Conservation (phyloP, 1,284 basidiomycete species). For the Tylopilus sp. region DNA sequence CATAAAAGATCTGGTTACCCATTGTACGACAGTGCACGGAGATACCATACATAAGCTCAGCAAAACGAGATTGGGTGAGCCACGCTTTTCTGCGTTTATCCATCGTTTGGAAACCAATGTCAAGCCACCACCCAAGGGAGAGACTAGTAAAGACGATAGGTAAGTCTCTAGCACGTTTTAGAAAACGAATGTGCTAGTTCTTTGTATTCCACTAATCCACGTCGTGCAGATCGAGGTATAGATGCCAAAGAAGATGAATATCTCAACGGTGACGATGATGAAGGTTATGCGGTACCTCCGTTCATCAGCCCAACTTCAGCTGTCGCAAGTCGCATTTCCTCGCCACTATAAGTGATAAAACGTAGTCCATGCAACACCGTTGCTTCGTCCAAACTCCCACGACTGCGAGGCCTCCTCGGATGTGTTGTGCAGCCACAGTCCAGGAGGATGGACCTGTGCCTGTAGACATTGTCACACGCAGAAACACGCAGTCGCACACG, state of each 20-base stretch:
- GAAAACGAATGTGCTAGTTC: constrained; percentile 25
- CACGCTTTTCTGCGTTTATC: constrained; percentile 80
- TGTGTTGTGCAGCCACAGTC: constrained; percentile 41
- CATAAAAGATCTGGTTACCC: constrained; percentile 84
- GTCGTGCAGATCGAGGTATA: constrained; percentile 59
- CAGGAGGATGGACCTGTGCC: constrained; percentile 27
- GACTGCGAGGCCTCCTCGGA: constrained; percentile 47
- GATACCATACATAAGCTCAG: constrained; percentile 75
- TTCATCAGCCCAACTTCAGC: constrained; percentile 48
- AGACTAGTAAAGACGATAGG: constrained; percentile 51
- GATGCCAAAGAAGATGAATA: constrained; percentile 90
- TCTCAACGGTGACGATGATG: constrained; percentile 86
- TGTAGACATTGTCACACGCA: neutral
- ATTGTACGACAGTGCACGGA: constrained; percentile 87
- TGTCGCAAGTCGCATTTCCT: constrained; percentile 48
- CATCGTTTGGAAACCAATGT: constrained; percentile 92
- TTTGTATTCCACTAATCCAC: constrained; percentile 53
- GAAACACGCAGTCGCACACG: constrained; percentile 11
- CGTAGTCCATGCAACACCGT: constrained; percentile 65
- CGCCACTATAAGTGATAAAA: constrained; percentile 58
- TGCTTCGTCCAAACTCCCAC: constrained; percentile 49
- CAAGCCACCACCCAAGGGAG: constrained; percentile 77
- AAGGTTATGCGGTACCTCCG: constrained; percentile 46
- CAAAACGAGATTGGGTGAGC: constrained; percentile 68
- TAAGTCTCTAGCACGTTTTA: constrained; percentile 22